Evolutionary conservation across 73 alveolate species (phyloP), one percentile per base, ranked within the genome.

Genomic region (Paramecium sonneborni): DNA sequence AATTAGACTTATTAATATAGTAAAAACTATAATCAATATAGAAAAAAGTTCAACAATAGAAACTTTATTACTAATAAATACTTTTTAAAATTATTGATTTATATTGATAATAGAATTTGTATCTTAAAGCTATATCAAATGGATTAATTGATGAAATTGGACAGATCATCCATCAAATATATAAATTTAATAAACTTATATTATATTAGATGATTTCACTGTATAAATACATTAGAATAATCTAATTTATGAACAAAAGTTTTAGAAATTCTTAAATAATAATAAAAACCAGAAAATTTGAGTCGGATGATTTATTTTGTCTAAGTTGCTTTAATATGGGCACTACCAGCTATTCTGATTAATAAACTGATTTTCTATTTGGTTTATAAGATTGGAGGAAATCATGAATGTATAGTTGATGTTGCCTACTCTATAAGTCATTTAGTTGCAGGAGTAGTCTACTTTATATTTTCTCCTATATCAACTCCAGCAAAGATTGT

Each of bases 351-450:
- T 2, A 79, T 39, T 14, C 37, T 79, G 2, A 12, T 79, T 3
- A 79, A 79, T 44, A 43, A 79, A 12, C 18, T 39, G 74, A 18
- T 38, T 2, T 79, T 79, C 55, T 79, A 30, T 15, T 10, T 34
- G 1, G 28, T 79, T 46, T 79, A 79, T 34, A 79, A 79, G 26
- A 23, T 79, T 30, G 41, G 62, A 12, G 90, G 72, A 30, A 41
- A 38, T 24, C 44, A 79, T 79, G 90, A 79, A 79, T 79, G 76
- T 44, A 41, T 79, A 4, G 72, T 79, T 4, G 90, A 79, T 79
- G 90, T 79, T 9, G 90, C 90, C 34, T 79, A 41, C 18, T 30
- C 90, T 10, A 46, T 79, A 21, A 41, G 90, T 44, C 72, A 79
- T 79, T 39, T 79, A 79, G 90, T 79, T 9, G 90, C 69, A 43